Evolutionary conservation across 2,329 filamentous ascomycete species (phyloP).

Genomic region (Orbilia blumenaviensis): DNA sequence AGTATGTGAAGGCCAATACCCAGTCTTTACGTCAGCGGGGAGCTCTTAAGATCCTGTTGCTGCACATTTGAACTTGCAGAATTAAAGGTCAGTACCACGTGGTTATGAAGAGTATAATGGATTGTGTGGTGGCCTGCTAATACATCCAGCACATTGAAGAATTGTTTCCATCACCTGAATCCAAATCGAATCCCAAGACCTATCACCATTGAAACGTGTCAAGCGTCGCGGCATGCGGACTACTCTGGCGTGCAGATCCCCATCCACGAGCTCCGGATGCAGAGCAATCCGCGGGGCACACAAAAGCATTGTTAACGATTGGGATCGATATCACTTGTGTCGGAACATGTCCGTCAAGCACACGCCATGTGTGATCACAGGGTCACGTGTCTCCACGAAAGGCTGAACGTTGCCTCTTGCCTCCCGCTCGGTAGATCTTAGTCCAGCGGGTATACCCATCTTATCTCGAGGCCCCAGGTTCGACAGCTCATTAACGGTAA

Average conservation of each 20-base stretch:
- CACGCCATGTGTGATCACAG: slow-evolving; percentile 11
- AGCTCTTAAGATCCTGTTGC: slow-evolving; percentile 13
- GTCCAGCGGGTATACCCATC: slow-evolving; percentile 14
- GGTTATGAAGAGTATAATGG: neutral
- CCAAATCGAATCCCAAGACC: neutral
- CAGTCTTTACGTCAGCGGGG: slow-evolving; percentile 13
- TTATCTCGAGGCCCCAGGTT: slow-evolving; percentile 18
- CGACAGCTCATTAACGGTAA: slow-evolving; percentile 29
- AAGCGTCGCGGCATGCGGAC: slow-evolving; percentile 19
- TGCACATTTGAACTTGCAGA: slow-evolving; percentile 6
- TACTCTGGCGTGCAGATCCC: slow-evolving; percentile 15
- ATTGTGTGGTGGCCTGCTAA: slow-evolving; percentile 10
- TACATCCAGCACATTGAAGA: slow-evolving; percentile 13
- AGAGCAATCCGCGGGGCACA: neutral
- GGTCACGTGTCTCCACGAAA: slow-evolving; percentile 18
- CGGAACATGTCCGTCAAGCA: slow-evolving; percentile 16
- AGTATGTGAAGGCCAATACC: slow-evolving; percentile 10
- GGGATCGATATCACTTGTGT: neutral
- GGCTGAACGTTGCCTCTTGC: slow-evolving; percentile 18
- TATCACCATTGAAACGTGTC: slow-evolving; percentile 35
- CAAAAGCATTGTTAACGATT: neutral
- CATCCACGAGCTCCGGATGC: slow-evolving; percentile 20
- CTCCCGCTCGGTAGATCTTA: slow-evolving; percentile 21
- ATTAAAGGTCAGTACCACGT: slow-evolving; percentile 1
- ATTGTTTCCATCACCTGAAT: neutral